A percentile compares a stretch with the other conserved stretches of the same genome.
These are phyloP conservation scores for Leccinum fibrillosum DNA, from an alignment of 768 basidiomycete genomes.

Conservation along the genomic window DNA sequence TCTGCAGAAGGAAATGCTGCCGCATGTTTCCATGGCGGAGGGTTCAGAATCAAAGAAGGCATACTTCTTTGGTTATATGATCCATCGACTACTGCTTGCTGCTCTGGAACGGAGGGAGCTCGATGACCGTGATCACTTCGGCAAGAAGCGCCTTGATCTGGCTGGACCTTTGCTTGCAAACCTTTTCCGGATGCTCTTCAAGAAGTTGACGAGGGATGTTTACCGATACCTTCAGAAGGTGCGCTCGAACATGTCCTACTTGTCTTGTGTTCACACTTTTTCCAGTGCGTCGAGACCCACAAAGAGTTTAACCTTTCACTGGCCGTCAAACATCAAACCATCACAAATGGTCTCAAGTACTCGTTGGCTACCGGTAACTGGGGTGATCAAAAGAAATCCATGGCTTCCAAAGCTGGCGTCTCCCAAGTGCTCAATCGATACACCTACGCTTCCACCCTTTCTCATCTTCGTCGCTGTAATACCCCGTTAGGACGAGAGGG, in stretches of 20 bases:
- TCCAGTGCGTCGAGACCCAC: slow-evolving; percentile 91
- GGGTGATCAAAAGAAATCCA: slow-evolving; percentile 99
- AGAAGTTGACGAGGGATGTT: slow-evolving; percentile 94
- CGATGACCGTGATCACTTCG: slow-evolving; percentile 99
- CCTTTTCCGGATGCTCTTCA: slow-evolving; percentile 95
- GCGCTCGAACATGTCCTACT: slow-evolving; percentile 4
- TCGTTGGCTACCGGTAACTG: slow-evolving; percentile 98
- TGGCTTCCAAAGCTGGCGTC: slow-evolving; percentile 97
- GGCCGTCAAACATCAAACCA: slow-evolving; percentile 95
- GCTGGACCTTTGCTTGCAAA: slow-evolving; percentile 96
- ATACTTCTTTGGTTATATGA: slow-evolving; percentile 99
- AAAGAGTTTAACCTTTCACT: slow-evolving; percentile 90
- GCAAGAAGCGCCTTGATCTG: slow-evolving; percentile 94
- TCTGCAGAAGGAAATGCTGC: slow-evolving; percentile 97
- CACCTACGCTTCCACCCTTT: slow-evolving; percentile 97
- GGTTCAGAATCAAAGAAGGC: slow-evolving; percentile 98
- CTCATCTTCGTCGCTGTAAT: slow-evolving; percentile 96
- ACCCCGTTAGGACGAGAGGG: slow-evolving; percentile 97
- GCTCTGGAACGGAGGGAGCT: slow-evolving; percentile 92
- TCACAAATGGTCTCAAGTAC: slow-evolving; percentile 97
- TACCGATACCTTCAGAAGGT: slow-evolving; percentile 98
- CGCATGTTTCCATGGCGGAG: slow-evolving; percentile 94
- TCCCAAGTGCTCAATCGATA: slow-evolving; percentile 98
- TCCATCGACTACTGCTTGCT: slow-evolving; percentile 90
- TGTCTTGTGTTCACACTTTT: slow-evolving; percentile 2